Percentiles rank a stretch among this genome's conserved stretches.
Evolutionary conservation across 345 rosid genomes (phyloP).

Genomic region (Corchorus olitorius): DNA sequence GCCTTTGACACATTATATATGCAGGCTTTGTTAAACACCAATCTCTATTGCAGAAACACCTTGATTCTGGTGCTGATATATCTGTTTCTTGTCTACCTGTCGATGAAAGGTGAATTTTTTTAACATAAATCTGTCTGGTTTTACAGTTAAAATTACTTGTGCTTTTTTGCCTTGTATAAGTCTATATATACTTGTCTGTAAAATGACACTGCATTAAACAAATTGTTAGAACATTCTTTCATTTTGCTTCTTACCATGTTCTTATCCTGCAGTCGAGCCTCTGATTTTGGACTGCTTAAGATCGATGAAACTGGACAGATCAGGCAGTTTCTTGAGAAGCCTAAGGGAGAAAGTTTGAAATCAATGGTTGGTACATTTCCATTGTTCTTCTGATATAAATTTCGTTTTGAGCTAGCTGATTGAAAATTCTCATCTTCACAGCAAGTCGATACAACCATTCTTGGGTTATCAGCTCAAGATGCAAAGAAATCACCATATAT

Average conservation of each 20-base stretch:
- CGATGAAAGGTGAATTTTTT: constrained; percentile 47
- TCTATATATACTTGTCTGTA: neutral
- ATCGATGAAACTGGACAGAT: constrained; percentile 64
- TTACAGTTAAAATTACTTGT: neutral
- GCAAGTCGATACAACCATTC: constrained; percentile 65
- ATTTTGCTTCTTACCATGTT: neutral
- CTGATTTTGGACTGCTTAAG: constrained; percentile 81
- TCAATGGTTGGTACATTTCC: constrained; percentile 56
- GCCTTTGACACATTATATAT: neutral
- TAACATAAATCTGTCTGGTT: neutral
- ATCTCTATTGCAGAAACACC: constrained; percentile 59
- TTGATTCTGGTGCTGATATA: constrained; percentile 62
- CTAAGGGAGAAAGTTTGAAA: constrained; percentile 62
- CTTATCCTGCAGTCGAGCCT: constrained; percentile 58
- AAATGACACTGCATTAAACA: neutral
- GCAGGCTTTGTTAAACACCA: neutral
- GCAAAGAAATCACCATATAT: constrained; percentile 60
- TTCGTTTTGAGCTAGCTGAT: neutral
- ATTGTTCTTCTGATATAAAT: neutral
- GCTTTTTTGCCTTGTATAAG: too few species aligned
- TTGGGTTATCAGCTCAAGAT: constrained; percentile 63
- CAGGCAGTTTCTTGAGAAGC: constrained; percentile 69
- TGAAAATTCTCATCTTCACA: constrained; percentile 29
- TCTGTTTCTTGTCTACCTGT: constrained; percentile 68
- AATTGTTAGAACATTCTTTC: constrained; percentile 2